Evolutionary conservation across 805 yeast genomes (phyloP).

Genomic region (Pichia heedii): DNA sequence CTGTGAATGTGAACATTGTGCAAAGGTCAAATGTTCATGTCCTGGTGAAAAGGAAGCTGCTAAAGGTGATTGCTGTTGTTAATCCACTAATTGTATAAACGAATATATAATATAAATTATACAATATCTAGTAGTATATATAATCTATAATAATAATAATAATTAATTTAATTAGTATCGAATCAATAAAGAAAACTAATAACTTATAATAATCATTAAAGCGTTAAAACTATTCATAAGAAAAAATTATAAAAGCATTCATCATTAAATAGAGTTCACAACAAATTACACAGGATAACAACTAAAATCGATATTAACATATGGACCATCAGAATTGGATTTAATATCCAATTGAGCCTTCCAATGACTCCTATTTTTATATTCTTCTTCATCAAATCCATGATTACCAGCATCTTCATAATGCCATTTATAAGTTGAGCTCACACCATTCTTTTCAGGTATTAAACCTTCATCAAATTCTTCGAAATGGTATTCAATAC

Average conservation of each 20-base stretch:
- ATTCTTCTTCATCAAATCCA: constrained; percentile 40
- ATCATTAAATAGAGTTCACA: too few relatives aligned
- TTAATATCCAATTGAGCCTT: constrained; percentile 52
- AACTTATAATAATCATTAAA: too few relatives aligned
- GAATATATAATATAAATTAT: too few relatives aligned
- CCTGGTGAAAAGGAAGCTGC: background rate
- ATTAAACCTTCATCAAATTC: constrained; percentile 40
- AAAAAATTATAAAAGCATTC: too few relatives aligned
- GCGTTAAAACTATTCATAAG: too few relatives aligned
- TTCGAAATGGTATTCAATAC: constrained; percentile 32
- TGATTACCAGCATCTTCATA: constrained; percentile 50
- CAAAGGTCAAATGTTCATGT: background rate
- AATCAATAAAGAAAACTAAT: too few relatives aligned
- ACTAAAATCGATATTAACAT: constrained; percentile 54
- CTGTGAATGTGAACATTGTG: constrained; percentile 7
- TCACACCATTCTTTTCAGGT: constrained; percentile 32
- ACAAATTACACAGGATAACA: constrained; percentile 2
- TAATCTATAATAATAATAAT: too few relatives aligned
- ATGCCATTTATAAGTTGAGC: constrained; percentile 48
- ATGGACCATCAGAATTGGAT: constrained; percentile 58
- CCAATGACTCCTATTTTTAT: constrained; percentile 45
- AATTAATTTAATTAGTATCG: too few relatives aligned
- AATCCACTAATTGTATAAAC: background rate
- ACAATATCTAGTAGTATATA: too few relatives aligned
- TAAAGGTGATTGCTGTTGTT: background rate